Conservation (phyloP, 1,284 basidiomycete species). For the Ustilago sp. region DNA sequence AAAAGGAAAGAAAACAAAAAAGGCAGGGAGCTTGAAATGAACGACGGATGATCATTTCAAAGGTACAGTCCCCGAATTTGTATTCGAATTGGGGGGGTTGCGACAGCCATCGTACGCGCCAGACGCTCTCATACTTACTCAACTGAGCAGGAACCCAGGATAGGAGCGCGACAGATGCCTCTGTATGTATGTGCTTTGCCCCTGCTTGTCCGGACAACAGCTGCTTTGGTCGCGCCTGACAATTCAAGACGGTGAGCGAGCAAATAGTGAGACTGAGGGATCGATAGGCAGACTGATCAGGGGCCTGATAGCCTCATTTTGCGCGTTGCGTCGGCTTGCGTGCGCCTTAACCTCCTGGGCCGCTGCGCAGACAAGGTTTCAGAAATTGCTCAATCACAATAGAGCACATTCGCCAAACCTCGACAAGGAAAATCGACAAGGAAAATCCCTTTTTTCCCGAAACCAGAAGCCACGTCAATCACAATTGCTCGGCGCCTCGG, state of each 20-base stretch:
- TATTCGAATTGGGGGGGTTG: slow-evolving; percentile 2
- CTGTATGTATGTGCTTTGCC: not conserved
- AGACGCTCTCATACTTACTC: too few relatives aligned
- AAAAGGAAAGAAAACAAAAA: not conserved
- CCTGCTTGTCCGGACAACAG: not conserved
- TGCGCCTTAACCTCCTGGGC: not conserved
- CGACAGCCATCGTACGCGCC: too few relatives aligned
- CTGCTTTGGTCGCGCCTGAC: slow-evolving; percentile 9
- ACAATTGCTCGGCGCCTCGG: not conserved
- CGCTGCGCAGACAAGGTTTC: slow-evolving; percentile 1
- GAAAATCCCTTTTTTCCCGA: not conserved
- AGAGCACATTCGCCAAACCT: not conserved
- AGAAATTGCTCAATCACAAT: not conserved
- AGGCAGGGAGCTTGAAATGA: not conserved
- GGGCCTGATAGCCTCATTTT: not conserved
- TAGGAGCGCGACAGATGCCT: slow-evolving; percentile 6
- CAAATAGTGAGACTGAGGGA: slow-evolving; percentile 1
- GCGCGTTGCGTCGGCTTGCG: slow-evolving; percentile 1
- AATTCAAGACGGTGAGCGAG: not conserved
- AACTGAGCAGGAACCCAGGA: not conserved
- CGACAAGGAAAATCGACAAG: not conserved
- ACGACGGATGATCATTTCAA: not conserved
- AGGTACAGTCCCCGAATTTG: not conserved
- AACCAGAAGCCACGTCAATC: not conserved
- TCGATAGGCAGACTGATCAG: slow-evolving; percentile 3